Base-by-base conservation (phyloP, 148 eudicot species). In the Silene uniflora region DNA sequence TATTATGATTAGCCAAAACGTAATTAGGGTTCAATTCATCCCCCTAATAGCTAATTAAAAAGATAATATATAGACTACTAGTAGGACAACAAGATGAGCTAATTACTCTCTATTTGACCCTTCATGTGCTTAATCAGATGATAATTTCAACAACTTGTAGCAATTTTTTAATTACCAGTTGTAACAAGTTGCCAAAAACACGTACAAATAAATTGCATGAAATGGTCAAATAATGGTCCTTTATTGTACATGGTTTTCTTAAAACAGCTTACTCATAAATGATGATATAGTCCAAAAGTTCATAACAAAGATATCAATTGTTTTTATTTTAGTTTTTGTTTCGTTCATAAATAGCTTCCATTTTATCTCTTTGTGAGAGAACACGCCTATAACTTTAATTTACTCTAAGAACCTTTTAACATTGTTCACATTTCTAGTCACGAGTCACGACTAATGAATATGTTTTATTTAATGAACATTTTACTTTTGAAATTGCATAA, bases 11-110 rank as follows among this genome's bases (percentile, higher is more conserved):
- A 62, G 29, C 4, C 25, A 18, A 39, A 58, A 23, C 72, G 4
- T 62, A 65, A 73, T 42, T 44, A 78, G 67, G 73, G 29, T 5
- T 63, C 25, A 49, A 56, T 73, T 46, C 67, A 78, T 66, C 70
- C 62, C 73, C 75, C 71, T 47, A 70, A 17, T 61, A 39, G 55
- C n/a, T 32, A 71, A 77, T 27, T 61, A 47, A 54, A 27, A 19
- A 39, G 16, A 13, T 7, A 59, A 69, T 10, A 55, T 55, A 13
- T 76, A 62, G 66, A 62, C 35, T 62, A 62, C 35, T 62, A 22
- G 27, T 62, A 62, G 66, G 66, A 24, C 66, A 21, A 10, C 65
- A 29, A 23, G 22, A 12, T 42, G 11, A 60, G 23, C 73, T 59
- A 69, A 64, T 64, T 63, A 63, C 63, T 21, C 21, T 18, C 18